Evolutionary conservation across 1,284 basidiomycete genomes (phyloP).

Genomic region (Cryptococcus hybrid): DNA sequence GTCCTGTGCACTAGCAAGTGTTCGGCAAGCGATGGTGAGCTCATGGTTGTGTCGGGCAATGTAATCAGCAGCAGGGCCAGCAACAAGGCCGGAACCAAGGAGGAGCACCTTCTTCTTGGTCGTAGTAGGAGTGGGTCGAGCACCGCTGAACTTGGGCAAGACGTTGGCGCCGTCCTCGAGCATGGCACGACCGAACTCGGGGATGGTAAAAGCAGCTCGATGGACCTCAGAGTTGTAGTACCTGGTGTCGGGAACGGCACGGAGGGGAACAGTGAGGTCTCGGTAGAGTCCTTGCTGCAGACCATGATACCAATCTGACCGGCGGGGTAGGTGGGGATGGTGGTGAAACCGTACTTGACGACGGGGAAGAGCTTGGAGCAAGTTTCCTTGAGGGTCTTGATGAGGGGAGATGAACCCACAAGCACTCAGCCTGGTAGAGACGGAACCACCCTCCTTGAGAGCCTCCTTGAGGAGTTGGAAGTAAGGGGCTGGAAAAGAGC

Average conservation of each 20-base stretch:
- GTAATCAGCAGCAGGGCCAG: conserved; percentile 91
- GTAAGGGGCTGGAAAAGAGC: conserved; percentile 97
- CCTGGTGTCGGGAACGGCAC: conserved; percentile 66
- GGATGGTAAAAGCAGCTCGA: conserved; percentile 75
- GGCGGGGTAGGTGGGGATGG: conserved; percentile 95
- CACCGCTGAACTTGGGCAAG: conserved; percentile 61
- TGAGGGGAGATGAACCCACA: conserved; percentile 94
- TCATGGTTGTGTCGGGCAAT: conserved; percentile 79
- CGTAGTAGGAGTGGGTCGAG: conserved; percentile 48
- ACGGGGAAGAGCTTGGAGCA: conserved; percentile 78
- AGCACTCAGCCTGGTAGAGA: conserved; percentile 96
- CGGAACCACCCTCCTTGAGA: conserved; percentile 84
- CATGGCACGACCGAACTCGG: conserved; percentile 81
- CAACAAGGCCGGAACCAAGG: conserved; percentile 93
- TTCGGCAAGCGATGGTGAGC: conserved; percentile 86
- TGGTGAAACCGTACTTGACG: conserved; percentile 91
- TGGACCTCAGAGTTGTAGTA: conserved; percentile 91
- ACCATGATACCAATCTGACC: conserved; percentile 97
- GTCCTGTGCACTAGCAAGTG: conserved; percentile 68
- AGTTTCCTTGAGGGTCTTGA: conserved; percentile 71
- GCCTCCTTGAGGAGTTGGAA: conserved; percentile 92
- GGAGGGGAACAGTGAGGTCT: conserved; percentile 66
- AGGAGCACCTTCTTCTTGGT: conserved; percentile 74
- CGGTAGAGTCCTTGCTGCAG: conserved; percentile 74
- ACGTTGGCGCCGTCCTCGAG: conserved; percentile 71